Conservation (phyloP, 768 basidiomycete genomes). For the Lanmaoa rubissima region DNA sequence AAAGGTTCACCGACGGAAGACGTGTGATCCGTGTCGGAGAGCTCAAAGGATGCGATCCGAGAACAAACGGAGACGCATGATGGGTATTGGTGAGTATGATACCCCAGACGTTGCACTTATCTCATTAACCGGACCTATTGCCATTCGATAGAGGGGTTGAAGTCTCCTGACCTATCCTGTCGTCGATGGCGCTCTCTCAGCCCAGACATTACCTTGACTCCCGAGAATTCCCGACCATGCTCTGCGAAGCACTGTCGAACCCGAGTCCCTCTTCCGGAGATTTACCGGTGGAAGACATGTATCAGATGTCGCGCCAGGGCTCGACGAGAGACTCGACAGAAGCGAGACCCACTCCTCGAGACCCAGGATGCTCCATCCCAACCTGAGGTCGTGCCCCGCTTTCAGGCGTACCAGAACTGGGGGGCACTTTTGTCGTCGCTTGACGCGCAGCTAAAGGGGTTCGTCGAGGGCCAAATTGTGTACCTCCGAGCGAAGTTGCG, state of each 20-base stretch:
- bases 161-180: neutral
- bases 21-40: conserved; percentile 42
- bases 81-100: conserved; percentile 9
- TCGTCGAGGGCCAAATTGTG: conserved; percentile 25
- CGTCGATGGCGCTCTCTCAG: conserved; percentile 10
- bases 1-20: conserved; percentile 39
- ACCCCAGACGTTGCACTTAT: neutral
- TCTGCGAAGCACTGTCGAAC: conserved; percentile 32
- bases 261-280: conserved; percentile 35
- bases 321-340: conserved; percentile 6
- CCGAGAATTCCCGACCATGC: conserved; percentile 39
- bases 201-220: conserved; percentile 2
- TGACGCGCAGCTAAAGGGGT: conserved; percentile 14
- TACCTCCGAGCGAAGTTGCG: conserved; percentile 21
- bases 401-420: conserved; percentile 22
- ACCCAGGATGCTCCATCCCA: too few species aligned
- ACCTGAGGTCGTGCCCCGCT: conserved; percentile 11
- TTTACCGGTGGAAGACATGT: conserved; percentile 44
- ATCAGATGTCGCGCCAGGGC: conserved; percentile 33
- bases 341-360: neutral
- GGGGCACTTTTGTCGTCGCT: conserved; percentile 15
- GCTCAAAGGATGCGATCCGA: conserved; percentile 31
- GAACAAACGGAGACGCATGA: conserved; percentile 1
- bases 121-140: conserved; percentile 11
- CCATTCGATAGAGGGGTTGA: neutral